These are phyloP conservation scores for Aspergillus incahuasiensis DNA, from an alignment of 495 filamentous ascomycete species.

Conservation along the genomic window DNA sequence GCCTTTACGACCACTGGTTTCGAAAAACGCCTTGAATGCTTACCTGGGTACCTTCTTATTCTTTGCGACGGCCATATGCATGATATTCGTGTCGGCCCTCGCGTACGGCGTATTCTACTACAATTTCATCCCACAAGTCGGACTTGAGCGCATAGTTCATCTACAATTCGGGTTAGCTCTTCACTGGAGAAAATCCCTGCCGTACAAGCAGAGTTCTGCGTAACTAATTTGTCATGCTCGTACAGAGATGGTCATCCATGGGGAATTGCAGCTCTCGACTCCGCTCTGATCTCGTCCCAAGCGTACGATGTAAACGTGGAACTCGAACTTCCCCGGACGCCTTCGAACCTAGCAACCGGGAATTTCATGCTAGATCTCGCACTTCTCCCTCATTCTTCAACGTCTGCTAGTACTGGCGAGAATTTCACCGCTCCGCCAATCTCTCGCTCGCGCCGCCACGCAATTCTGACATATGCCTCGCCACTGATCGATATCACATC, in stretches of 20 bases:
- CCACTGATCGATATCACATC: constrained; percentile 50
- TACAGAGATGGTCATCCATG: constrained; percentile 39
- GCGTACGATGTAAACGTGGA: constrained; percentile 65
- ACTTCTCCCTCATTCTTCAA: constrained; percentile 44
- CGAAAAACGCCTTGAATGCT: constrained; percentile 61
- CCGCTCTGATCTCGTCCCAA: constrained; percentile 41
- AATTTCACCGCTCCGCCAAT: constrained; percentile 28
- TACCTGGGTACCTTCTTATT: constrained; percentile 71
- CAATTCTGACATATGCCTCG: constrained; percentile 62
- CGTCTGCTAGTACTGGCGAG: constrained; percentile 20
- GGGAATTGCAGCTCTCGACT: constrained; percentile 38
- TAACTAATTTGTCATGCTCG: neutral
- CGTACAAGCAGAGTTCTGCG: neutral
- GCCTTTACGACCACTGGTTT: constrained; percentile 49
- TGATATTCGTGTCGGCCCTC: constrained; percentile 58
- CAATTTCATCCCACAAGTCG: constrained; percentile 70
- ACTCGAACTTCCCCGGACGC: constrained; percentile 65
- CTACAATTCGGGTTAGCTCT: constrained; percentile 69
- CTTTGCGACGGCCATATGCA: constrained; percentile 47
- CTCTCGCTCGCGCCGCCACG: constrained; percentile 52
- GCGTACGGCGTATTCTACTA: constrained; percentile 78
- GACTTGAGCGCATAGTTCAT: constrained; percentile 63
- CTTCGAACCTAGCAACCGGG: constrained; percentile 52
- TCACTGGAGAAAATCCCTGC: neutral
- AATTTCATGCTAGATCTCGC: constrained; percentile 94